Percentiles rank a stretch among this genome's conserved stretches.
Conservation (phyloP, 495 filamentous ascomycete species). For the Tuber calosporum region DNA sequence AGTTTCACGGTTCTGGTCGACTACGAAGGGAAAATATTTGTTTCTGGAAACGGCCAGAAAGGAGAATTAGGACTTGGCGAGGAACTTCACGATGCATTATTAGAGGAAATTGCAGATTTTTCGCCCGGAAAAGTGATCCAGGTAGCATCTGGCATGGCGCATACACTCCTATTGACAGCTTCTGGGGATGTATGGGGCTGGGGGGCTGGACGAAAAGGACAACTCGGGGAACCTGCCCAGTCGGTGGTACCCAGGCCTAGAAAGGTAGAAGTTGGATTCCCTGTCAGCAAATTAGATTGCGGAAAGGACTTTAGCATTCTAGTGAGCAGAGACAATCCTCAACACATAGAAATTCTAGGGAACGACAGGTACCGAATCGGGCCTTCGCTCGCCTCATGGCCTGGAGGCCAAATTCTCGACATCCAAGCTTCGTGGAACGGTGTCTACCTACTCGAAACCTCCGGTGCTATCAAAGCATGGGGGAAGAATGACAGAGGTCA, state of each 20-base stretch:
- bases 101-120: slow-evolving; percentile 52
- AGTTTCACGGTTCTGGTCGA: slow-evolving; percentile 57
- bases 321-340: slow-evolving; percentile 47
- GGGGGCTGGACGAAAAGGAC: slow-evolving; percentile 77
- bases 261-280: slow-evolving; percentile 54
- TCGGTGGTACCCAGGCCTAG: slow-evolving; percentile 53
- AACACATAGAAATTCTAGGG: slow-evolving; percentile 60
- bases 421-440: slow-evolving; percentile 59
- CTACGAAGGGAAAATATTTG: slow-evolving; percentile 48
- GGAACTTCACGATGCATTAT: slow-evolving; percentile 21
- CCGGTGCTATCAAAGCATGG: slow-evolving; percentile 56
- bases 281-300: slow-evolving; percentile 58
- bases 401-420: slow-evolving; percentile 55
- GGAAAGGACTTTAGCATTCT: slow-evolving; percentile 79
- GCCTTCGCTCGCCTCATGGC: slow-evolving; percentile 47
- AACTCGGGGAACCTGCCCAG: slow-evolving; percentile 54
- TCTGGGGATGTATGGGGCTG: slow-evolving; percentile 79
- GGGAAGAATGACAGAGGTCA: slow-evolving; percentile 80
- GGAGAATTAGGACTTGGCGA: slow-evolving; percentile 64
- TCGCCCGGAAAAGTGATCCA: slow-evolving; percentile 53
- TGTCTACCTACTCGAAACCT: slow-evolving; percentile 58
- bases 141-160: slow-evolving; percentile 65
- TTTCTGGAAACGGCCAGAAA: slow-evolving; percentile 57
- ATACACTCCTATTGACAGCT: slow-evolving; percentile 63
- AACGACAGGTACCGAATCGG: slow-evolving; percentile 36